Evolutionary conservation across 2,329 filamentous ascomycete genomes (phyloP).

Genomic region (Verticillium alfalfae): DNA sequence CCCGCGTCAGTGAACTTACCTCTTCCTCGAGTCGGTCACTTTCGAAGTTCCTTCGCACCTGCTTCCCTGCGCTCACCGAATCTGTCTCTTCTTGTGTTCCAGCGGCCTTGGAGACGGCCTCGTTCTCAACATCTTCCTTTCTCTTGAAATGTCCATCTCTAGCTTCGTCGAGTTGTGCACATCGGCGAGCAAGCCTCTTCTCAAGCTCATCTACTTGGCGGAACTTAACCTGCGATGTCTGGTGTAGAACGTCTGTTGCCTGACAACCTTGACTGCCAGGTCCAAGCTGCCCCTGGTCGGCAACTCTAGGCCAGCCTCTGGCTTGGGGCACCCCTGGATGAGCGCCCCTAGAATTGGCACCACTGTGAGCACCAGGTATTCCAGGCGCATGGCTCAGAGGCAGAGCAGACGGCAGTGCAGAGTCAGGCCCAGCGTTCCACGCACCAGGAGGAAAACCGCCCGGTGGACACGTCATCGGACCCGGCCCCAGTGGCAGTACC

Average conservation of each 20-base stretch:
- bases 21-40: slow-evolving; percentile 23
- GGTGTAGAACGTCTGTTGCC: background rate
- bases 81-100: background rate
- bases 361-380: background rate
- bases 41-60: slow-evolving; percentile 2
- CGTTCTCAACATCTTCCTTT: background rate
- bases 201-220: slow-evolving; percentile 10
- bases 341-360: background rate
- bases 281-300: background rate
- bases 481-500: background rate
- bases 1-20: slow-evolving; percentile 29
- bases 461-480: background rate
- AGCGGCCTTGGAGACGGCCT: background rate
- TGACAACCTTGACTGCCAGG: background rate
- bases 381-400: background rate
- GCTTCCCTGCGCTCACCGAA: background rate
- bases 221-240: slow-evolving; percentile 4
- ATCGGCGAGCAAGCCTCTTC: slow-evolving; percentile 1
- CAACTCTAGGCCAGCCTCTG: background rate
- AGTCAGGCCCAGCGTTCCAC: background rate
- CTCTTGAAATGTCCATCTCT: slow-evolving; percentile 9
- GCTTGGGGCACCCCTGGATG: background rate
- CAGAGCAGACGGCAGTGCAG: background rate
- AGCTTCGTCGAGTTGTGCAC: background rate
- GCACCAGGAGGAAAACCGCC: background rate